Base-by-base conservation (phyloP, 148 eudicot species). In the Vaccinium macrocarpon region DNA sequence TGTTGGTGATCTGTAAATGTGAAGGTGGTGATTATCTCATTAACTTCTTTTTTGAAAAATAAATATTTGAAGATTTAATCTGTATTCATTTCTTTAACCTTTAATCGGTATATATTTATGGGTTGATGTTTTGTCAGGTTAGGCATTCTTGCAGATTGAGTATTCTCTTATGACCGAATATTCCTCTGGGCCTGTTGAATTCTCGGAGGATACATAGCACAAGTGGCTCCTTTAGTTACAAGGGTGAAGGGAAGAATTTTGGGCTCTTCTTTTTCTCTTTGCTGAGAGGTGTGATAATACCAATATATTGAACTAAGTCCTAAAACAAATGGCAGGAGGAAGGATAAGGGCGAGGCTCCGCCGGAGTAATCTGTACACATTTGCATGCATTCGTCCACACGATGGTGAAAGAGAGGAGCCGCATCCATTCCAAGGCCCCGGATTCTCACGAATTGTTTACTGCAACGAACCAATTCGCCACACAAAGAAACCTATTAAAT, bases 321-420 rank as follows among this genome's bases (percentile, higher is more conserved):
- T 75, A 19, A 38, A 76, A 85, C 81, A 82, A 75, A 93, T 93
- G 96, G 85, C 97, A 25, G 53, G 86, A 85, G 96, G 96, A 29
- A 93, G 92, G 84, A 91, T 94, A 57, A 91, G 94, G 88, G 94
- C 92, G 0, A 94, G 87, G 89, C 61, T 95, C 15, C 88, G 91
- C 51, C 90, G 89, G 81, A 95, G 97, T 84, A 76, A 83, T 89
- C 93, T 95, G 55, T 93, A 95, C 72, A 94, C 98, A 84, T 95
- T 95, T 79, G 86, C 89, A 38, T 95, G 98, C 82, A 57, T 85
- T 59, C 81, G 89, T 74, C 88, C 90, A 21, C 46, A 62, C 12
- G 76, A 18, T 0, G 38, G 66, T 1, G 82, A 81, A 42, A 32
- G 84, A 25, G 87, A 90, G 38, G 89, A 84, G 38, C 90, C 90